These are phyloP conservation scores for Pseudozyma hubeiensis DNA, from an alignment of 1,284 basidiomycete species.

Conservation along the genomic window DNA sequence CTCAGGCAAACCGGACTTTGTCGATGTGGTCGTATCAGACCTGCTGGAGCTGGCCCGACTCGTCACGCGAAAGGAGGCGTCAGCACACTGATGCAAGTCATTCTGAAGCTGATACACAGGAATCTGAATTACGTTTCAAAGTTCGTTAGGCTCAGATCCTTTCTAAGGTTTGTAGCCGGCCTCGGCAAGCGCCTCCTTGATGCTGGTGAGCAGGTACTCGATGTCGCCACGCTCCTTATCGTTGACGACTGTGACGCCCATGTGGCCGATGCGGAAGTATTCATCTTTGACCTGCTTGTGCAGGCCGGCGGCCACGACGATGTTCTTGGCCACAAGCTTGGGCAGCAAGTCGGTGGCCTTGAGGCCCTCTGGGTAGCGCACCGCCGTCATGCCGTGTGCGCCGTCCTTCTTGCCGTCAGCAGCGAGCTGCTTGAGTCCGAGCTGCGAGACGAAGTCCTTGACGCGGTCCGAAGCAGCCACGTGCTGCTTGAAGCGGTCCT, in stretches of 20 bases:
- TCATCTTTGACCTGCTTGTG: conserved; percentile 86
- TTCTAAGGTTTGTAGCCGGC: conserved; percentile 68
- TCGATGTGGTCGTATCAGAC: conserved; percentile 31
- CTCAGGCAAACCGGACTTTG: conserved; percentile 30
- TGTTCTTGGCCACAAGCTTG: conserved; percentile 75
- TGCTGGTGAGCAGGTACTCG: conserved; percentile 77
- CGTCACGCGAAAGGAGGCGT: too few relatives aligned
- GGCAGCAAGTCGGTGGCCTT: conserved; percentile 60
- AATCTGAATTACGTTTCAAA: background rate
- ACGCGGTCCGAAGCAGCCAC: conserved; percentile 79
- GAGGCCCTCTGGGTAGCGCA: conserved; percentile 63
- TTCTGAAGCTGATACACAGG: too few relatives aligned
- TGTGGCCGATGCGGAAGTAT: conserved; percentile 76
- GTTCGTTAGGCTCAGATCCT: background rate
- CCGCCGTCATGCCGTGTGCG: conserved; percentile 68
- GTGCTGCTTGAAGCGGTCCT: conserved; percentile 84
- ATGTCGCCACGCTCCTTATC: conserved; percentile 73
- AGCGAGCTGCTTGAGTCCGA: conserved; percentile 75
- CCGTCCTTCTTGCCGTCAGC: conserved; percentile 64
- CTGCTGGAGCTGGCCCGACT: conserved; percentile 26
- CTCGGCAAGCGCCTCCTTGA: conserved; percentile 74
- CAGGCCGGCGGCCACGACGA: conserved; percentile 89
- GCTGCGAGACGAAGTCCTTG: conserved; percentile 75
- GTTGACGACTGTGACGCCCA: conserved; percentile 86
- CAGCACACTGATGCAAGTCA: too few relatives aligned